Percentiles rank a stretch among this genome's conserved stretches.
These are phyloP conservation scores for Pythium myriotylum DNA, from an alignment of 352 stramenopile genomes.

Conservation along the genomic window DNA sequence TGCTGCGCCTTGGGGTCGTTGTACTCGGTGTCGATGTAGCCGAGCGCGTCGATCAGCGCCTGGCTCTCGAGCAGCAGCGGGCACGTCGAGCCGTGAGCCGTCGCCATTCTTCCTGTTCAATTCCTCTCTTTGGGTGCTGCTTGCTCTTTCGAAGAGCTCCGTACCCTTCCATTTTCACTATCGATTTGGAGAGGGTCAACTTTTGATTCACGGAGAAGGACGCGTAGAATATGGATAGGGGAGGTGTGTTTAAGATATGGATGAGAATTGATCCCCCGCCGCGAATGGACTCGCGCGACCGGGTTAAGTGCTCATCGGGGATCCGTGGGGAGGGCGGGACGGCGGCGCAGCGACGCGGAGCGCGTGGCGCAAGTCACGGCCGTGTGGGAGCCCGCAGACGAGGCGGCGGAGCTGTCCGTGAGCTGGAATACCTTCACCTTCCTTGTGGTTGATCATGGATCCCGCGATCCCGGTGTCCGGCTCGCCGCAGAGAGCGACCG, in stretches of 20 bases:
- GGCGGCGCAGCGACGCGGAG: conserved; percentile 6
- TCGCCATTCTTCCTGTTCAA: background rate
- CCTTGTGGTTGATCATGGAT: conserved; percentile 82
- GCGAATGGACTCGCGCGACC: conserved; percentile 26
- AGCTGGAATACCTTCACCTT: conserved; percentile 69
- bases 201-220: conserved; percentile 6
- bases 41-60: conserved; percentile 70
- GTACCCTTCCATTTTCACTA: conserved; percentile 4
- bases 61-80: conserved; percentile 66
- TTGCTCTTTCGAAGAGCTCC: background rate
- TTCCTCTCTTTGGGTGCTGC: background rate
- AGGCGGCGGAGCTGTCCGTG: conserved; percentile 9
- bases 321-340: background rate
- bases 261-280: conserved; percentile 56
- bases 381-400: conserved; percentile 12
- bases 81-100: conserved; percentile 40
- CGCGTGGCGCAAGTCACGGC: conserved; percentile 21
- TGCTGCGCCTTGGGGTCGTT: conserved; percentile 47
- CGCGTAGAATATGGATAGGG: conserved; percentile 1
- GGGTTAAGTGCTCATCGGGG: conserved; percentile 69
- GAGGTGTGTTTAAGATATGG: conserved; percentile 27
- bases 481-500: background rate
- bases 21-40: conserved; percentile 76
- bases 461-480: conserved; percentile 73
- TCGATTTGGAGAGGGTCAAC: background rate